Evolutionary conservation across 495 filamentous ascomycete genomes (phyloP), one percentile per base, ranked within the genome.

Genomic region (Cairneyella variabilis): DNA sequence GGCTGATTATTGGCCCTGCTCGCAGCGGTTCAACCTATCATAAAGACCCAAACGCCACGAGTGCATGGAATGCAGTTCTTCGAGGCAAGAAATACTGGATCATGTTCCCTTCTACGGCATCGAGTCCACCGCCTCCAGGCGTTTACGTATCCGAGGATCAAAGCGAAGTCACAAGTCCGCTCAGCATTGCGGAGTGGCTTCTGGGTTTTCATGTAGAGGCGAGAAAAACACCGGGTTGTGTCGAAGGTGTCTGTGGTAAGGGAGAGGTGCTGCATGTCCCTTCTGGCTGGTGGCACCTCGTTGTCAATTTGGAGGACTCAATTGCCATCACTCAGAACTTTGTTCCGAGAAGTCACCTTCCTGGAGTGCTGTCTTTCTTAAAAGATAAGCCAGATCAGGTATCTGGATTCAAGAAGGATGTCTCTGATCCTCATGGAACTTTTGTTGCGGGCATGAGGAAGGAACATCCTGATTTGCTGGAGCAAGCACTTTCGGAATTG

Each of bases 241-340:
- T 84, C 21, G 93, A 98, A 70, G 93, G 92, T 0, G 79, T 97
- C 28, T 98, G 93, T 65, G 67, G 70, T 48, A 84, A 85, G 45
- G 93, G 93, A 17, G 93, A 98, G 64, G 88, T 98, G 28, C 67
- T 98, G 46, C 90, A 98, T 64, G 93, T 98, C 27, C 93, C 93
- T 1, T 75, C 71, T 51, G 91, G 93, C 7, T 98, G 93, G 91
- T 98, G 91, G 87, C 93, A 98, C 73, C 71, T 97, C 27, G 93
- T 98, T 18, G 85, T 97, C 22, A 98, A 98, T 59, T 68, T 95
- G 18, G 82, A 88, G 48, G 74, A 81, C 2, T 84, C 88, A 11
- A 86, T 97, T 54, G 93, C 93, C 16, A 80, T 98, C 45, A 98
- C 93, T 11, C 92, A 97, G 60, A 98, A 98, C 66, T 97, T 98